Conservation (phyloP, 2,329 filamentous ascomycete species). For the Penicillium sp. region DNA sequence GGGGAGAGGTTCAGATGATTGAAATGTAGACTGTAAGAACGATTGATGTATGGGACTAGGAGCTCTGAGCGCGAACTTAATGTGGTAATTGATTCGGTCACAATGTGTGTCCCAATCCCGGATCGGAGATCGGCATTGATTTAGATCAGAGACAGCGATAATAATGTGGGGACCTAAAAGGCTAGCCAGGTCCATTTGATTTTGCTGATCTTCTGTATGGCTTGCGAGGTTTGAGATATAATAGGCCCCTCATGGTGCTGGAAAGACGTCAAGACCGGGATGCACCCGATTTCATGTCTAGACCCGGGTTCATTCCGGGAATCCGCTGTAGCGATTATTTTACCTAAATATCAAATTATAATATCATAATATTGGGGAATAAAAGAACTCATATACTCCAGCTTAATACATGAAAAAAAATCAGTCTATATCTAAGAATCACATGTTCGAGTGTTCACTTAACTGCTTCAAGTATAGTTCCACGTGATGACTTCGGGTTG, state of each 20-base stretch:
- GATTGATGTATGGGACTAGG: neutral
- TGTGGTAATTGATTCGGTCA: neutral
- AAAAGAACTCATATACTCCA: too few relatives aligned
- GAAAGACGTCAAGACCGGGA: slow-evolving; percentile 18
- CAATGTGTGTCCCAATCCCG: neutral
- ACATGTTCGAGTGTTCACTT: neutral
- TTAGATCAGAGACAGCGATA: neutral
- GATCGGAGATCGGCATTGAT: neutral
- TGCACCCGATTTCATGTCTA: slow-evolving; percentile 10
- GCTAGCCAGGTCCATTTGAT: neutral
- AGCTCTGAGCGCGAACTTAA: neutral
- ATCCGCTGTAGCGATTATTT: neutral
- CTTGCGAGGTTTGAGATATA: neutral
- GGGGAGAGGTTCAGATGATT: neutral
- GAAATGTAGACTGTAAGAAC: neutral
- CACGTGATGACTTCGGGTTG: slow-evolving; percentile 12
- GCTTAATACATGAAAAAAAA: too few relatives aligned
- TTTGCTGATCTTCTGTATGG: neutral
- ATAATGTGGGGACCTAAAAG: neutral
- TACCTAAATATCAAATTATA: too few relatives aligned
- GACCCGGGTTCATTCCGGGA: slow-evolving; percentile 18
- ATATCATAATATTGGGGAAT: neutral
- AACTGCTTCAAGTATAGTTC: neutral
- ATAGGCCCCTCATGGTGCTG: neutral
- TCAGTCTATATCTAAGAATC: too few relatives aligned